Evolutionary conservation across 495 filamentous ascomycete genomes (phyloP).

Genomic region (Tuber melanosporum): DNA sequence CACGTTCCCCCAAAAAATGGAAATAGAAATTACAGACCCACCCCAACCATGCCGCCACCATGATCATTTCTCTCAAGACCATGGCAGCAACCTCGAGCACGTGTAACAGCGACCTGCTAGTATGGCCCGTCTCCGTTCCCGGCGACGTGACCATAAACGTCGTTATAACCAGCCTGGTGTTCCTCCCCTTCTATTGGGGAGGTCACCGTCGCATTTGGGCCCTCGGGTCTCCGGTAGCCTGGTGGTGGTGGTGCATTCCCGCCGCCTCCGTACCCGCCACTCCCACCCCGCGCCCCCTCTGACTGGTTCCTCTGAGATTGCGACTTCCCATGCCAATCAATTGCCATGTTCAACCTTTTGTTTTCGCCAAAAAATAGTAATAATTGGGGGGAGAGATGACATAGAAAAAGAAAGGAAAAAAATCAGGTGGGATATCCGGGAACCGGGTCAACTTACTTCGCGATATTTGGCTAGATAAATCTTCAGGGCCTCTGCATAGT

Average conservation of each 20-base stretch:
- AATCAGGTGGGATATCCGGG: conserved; percentile 9
- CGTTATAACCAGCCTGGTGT: conserved; percentile 38
- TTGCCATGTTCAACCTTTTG: conserved; percentile 44
- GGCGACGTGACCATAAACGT: conserved; percentile 39
- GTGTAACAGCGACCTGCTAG: not conserved
- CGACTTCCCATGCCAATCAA: conserved; percentile 45
- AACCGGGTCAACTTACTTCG: conserved; percentile 64
- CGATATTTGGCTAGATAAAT: conserved; percentile 97
- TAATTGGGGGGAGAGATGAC: conserved; percentile 26
- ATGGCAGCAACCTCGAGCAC: not conserved
- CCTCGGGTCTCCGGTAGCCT: conserved; percentile 41
- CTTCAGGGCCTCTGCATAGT: conserved; percentile 95
- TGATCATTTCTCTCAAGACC: not conserved
- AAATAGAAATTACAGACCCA: not conserved
- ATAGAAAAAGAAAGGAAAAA: conserved; percentile 28
- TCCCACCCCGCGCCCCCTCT: conserved; percentile 43
- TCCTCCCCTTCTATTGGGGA: conserved; percentile 42
- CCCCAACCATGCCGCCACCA: not conserved
- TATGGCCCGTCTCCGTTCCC: conserved; percentile 36
- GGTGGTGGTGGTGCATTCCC: conserved; percentile 34
- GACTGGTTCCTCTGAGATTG: conserved; percentile 45
- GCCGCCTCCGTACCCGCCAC: conserved; percentile 37
- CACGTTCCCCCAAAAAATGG: not conserved
- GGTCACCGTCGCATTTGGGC: conserved; percentile 43
- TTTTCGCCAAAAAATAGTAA: conserved; percentile 38